phyloP scores from a whole-genome alignment of 805 yeast species.

The Limtongozyma cylindracea region DNA sequence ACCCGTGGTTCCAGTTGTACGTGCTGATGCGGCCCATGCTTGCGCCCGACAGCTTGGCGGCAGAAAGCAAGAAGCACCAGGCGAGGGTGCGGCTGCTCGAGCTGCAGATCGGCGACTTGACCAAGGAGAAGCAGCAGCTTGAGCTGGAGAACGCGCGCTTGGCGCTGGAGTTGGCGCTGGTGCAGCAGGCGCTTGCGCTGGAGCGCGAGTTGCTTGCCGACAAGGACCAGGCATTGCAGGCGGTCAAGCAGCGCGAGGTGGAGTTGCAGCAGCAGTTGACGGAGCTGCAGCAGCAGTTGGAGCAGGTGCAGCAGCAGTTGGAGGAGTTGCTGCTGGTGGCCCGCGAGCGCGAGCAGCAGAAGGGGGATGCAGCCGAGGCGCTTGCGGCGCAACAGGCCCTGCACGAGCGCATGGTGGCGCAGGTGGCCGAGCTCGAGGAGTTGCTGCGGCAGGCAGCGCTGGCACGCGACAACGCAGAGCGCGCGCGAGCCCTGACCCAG shows the following conservation, averaged over 20 bases:
- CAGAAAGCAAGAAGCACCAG: conserved; percentile 17
- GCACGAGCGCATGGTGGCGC: conserved; percentile 23
- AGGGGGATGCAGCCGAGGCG: conserved; percentile 22
- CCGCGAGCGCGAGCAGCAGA: conserved; percentile 20
- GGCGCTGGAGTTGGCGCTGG: conserved; percentile 4
- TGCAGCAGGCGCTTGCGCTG: conserved; percentile 4
- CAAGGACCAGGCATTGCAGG: conserved; percentile 4
- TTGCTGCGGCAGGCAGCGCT: conserved; percentile 28
- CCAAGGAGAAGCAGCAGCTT: conserved; percentile 7
- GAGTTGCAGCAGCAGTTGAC: conserved; percentile 2
- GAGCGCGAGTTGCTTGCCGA: conserved; percentile 6
- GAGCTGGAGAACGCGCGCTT: conserved; percentile 10
- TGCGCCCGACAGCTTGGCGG: conserved; percentile 26
- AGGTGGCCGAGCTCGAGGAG: conserved; percentile 26
- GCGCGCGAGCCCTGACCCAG: conserved; percentile 29
- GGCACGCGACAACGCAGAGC: conserved; percentile 17
- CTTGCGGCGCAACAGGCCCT: conserved; percentile 16
- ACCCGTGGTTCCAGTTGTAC: conserved; percentile 50
- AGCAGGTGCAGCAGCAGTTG: conserved; percentile 3
- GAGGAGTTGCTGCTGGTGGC: conserved; percentile 8
- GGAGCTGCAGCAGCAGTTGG: no score
- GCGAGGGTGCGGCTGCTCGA: conserved; percentile 11
- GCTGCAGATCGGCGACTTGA: conserved; percentile 5
- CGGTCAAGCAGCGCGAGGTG: conserved; percentile 1
- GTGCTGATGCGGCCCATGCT: conserved; percentile 53